Conservation (phyloP, 2,329 filamentous ascomycete genomes). For the Aspergillus sp. region DNA sequence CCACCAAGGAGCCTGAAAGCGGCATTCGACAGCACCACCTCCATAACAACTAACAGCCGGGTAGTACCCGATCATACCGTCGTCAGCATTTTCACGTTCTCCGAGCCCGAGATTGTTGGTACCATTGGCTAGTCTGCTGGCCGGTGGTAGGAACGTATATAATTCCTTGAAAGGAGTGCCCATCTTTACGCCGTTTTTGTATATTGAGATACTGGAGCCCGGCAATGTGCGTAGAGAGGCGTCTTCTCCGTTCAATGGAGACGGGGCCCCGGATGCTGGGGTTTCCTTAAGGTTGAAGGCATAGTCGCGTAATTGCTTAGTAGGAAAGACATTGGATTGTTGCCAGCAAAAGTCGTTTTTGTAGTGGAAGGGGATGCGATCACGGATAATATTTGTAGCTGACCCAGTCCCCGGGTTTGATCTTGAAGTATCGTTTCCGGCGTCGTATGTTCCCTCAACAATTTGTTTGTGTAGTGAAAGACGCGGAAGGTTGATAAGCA, state of each 20-base stretch:
- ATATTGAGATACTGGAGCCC: slow-evolving; percentile 80
- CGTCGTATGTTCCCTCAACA: slow-evolving; percentile 83
- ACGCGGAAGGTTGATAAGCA: slow-evolving; percentile 88
- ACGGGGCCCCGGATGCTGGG: slow-evolving; percentile 49
- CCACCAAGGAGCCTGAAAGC: slow-evolving; percentile 95
- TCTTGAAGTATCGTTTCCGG: slow-evolving; percentile 50
- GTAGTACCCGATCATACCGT: slow-evolving; percentile 94
- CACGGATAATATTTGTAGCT: slow-evolving; percentile 80
- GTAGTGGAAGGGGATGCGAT: slow-evolving; percentile 91
- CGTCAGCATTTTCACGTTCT: slow-evolving; percentile 83
- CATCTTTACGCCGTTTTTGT: slow-evolving; percentile 85
- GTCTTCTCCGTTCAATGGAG: slow-evolving; percentile 64
- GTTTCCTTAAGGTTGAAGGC: slow-evolving; percentile 48
- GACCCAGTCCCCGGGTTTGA: slow-evolving; percentile 49
- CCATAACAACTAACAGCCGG: slow-evolving; percentile 90
- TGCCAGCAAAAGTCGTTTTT: slow-evolving; percentile 94
- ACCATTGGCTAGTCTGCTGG: slow-evolving; percentile 57
- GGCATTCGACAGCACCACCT: slow-evolving; percentile 86
- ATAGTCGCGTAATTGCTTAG: slow-evolving; percentile 80
- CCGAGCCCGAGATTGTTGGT: slow-evolving; percentile 55
- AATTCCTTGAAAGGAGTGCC: slow-evolving; percentile 87
- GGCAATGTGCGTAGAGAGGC: slow-evolving; percentile 83
- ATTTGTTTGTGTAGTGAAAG: slow-evolving; percentile 84
- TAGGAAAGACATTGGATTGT: slow-evolving; percentile 61
- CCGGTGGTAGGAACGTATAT: slow-evolving; percentile 86